phyloP scores from a whole-genome alignment of 768 basidiomycete genomes.

The Albatrellus ellisii region DNA sequence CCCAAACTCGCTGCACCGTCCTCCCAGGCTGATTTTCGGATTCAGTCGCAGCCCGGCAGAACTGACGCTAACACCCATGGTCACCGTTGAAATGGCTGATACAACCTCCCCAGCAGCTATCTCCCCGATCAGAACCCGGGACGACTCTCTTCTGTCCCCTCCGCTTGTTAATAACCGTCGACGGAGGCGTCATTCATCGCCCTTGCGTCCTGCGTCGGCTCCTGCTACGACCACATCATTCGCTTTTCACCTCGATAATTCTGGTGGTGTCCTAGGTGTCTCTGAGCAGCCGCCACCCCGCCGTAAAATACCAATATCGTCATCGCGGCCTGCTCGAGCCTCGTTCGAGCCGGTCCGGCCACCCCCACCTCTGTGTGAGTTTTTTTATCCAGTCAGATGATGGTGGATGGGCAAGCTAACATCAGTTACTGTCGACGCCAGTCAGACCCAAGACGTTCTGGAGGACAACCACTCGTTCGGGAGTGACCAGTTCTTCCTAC shows the following conservation, averaged over 20 bases:
- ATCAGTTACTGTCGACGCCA: conserved; percentile 16
- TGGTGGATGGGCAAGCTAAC: no score
- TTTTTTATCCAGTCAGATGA: neutral
- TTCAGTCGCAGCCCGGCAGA: neutral
- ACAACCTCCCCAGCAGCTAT: neutral
- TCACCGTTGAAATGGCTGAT: neutral
- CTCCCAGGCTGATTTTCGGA: neutral
- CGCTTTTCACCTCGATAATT: neutral
- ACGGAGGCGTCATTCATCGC: neutral
- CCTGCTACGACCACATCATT: neutral
- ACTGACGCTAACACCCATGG: neutral
- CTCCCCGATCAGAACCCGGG: neutral
- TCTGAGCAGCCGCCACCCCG: neutral
- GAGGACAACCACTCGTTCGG: conserved; percentile 60
- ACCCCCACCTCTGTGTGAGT: conserved; percentile 54
- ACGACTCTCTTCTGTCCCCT: conserved; percentile 1
- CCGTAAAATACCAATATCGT: neutral
- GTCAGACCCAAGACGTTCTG: conserved; percentile 79
- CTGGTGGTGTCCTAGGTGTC: neutral
- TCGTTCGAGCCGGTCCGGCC: conserved; percentile 35
- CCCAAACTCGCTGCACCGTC: neutral
- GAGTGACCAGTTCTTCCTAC: conserved; percentile 47
- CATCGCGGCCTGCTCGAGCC: neutral
- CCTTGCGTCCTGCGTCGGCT: neutral
- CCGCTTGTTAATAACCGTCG: neutral